Percentiles rank a stretch among this genome's conserved stretches.
These are phyloP conservation scores for Beauveria caledonica DNA, from an alignment of 2,329 filamentous ascomycete genomes.

Conservation along the genomic window DNA sequence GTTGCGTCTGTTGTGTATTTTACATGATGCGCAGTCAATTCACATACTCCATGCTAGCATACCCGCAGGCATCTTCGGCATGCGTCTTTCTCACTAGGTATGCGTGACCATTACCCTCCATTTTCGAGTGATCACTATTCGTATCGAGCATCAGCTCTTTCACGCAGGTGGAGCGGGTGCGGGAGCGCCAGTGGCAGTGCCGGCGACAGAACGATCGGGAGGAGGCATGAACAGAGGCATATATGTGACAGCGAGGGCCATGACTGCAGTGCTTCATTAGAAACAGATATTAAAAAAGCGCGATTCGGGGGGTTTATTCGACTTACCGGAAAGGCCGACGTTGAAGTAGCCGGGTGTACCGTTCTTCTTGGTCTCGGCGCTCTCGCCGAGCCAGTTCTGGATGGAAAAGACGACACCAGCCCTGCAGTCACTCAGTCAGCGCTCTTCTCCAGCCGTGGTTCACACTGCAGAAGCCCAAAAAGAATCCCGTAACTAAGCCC, in stretches of 20 bases:
- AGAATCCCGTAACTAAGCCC: no score
- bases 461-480: no score
- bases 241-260: conserved; percentile 49
- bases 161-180: conserved; percentile 1
- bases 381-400: conserved; percentile 72
- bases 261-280: conserved; percentile 30
- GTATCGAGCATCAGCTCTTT: neutral
- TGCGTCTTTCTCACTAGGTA: neutral
- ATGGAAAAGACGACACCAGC: conserved; percentile 65
- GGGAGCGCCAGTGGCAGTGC: neutral
- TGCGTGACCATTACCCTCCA: neutral
- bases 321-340: conserved; percentile 70
- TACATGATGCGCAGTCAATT: neutral
- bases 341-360: conserved; percentile 64
- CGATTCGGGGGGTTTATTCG: neutral
- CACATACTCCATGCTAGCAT: neutral
- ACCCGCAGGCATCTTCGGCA: neutral
- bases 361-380: conserved; percentile 55
- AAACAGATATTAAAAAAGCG: neutral
- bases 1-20: neutral
- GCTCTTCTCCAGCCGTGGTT: no score
- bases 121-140: neutral
- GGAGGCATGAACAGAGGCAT: conserved; percentile 43
- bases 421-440: conserved; percentile 32
- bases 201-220: conserved; percentile 14